These are phyloP conservation scores for Acacia confusa DNA, from an alignment of 306 rosid species.

Conservation along the genomic window DNA sequence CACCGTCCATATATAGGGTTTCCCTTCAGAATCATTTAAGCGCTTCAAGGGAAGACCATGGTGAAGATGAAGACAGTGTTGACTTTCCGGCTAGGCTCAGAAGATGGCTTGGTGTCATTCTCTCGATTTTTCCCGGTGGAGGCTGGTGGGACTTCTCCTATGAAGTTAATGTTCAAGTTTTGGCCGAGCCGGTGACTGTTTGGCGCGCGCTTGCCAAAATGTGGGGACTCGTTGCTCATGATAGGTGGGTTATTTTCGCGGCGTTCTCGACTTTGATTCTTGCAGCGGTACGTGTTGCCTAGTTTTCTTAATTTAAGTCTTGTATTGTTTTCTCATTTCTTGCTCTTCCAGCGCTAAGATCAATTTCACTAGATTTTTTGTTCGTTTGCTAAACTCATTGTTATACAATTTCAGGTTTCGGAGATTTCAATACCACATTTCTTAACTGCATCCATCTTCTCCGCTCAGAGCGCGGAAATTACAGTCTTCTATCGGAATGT, in stretches of 20 bases:
- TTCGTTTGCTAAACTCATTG: neutral
- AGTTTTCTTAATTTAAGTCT: neutral
- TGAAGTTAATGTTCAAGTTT: conserved; percentile 41
- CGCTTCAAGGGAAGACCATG: conserved; percentile 13
- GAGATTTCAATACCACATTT: conserved; percentile 89
- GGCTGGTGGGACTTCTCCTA: conserved; percentile 79
- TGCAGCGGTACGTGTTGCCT: conserved; percentile 61
- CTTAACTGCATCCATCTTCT: conserved; percentile 83
- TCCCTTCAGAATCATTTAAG: conserved; percentile 44
- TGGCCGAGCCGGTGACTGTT: conserved; percentile 75
- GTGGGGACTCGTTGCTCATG: conserved; percentile 82
- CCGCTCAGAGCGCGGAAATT: conserved; percentile 81
- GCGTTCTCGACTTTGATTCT: conserved; percentile 77
- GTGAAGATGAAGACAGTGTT: conserved; percentile 22
- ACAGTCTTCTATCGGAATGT: conserved; percentile 75
- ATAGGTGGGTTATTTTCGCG: conserved; percentile 76
- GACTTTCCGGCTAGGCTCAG: conserved; percentile 39
- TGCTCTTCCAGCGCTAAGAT: neutral
- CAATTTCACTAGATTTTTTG: conserved; percentile 1
- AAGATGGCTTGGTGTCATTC: conserved; percentile 36
- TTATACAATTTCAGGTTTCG: conserved; percentile 59
- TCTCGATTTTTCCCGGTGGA: conserved; percentile 73
- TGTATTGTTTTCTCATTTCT: neutral
- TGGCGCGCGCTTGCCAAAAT: conserved; percentile 70
- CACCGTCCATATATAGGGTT: conserved; percentile 66